These are phyloP conservation scores for Thuja plicata DNA, from an alignment of 83 land plant species.

Conservation along the genomic window DNA sequence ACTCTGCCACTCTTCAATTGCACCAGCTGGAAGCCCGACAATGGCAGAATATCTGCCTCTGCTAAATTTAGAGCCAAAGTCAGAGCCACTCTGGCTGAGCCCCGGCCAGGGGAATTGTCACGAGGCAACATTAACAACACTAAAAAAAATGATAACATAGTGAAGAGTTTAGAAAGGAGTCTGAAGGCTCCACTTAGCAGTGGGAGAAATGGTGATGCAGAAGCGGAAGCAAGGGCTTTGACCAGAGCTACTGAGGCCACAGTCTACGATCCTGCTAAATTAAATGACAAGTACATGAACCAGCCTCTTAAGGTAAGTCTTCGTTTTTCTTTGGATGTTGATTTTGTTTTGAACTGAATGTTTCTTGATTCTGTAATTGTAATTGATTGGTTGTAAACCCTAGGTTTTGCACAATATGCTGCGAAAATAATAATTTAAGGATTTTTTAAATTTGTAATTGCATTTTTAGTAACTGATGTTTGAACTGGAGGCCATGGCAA, in stretches of 20 bases:
- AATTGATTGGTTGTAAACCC: background rate
- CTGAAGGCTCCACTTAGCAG: background rate
- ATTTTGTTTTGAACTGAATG: background rate
- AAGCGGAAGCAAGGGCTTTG: slow-evolving; percentile 73
- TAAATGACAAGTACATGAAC: slow-evolving; percentile 40
- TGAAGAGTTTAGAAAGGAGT: slow-evolving; percentile 12
- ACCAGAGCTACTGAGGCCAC: slow-evolving; percentile 59
- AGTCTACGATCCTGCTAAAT: slow-evolving; percentile 52
- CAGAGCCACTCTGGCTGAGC: background rate
- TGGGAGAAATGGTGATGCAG: slow-evolving; percentile 45
- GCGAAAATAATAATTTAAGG: too few relatives aligned
- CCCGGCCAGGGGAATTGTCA: slow-evolving; percentile 8
- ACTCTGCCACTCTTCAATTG: background rate
- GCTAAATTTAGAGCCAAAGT: background rate
- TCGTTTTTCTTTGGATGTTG: background rate
- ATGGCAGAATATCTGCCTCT: background rate
- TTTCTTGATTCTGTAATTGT: background rate
- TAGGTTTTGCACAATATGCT: background rate
- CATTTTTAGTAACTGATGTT: too few relatives aligned
- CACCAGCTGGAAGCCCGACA: background rate
- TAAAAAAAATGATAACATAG: background rate
- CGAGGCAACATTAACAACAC: background rate
- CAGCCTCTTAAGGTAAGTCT: slow-evolving; percentile 47
- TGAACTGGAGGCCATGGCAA: too few relatives aligned
- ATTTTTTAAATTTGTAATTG: too few relatives aligned